Percentiles rank a stretch among this genome's conserved stretches.
phyloP scores from a whole-genome alignment of 2,329 filamentous ascomycete genomes.

The Fusarium newnesense region DNA sequence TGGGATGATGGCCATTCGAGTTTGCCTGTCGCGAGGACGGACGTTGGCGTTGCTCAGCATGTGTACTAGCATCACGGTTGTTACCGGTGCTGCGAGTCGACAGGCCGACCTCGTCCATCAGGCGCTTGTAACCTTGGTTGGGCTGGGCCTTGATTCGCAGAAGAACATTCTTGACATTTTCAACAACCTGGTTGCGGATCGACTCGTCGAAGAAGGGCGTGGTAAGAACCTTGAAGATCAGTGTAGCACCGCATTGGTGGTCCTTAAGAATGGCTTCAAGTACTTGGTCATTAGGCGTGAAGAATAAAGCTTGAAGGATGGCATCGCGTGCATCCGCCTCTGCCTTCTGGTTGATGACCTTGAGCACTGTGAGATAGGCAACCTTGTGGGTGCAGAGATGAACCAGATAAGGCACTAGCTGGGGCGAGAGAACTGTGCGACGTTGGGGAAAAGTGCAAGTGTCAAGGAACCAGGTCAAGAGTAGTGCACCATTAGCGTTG shows the following conservation, averaged over 20 bases:
- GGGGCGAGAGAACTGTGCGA: slow-evolving; percentile 89
- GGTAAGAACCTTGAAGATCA: slow-evolving; percentile 98
- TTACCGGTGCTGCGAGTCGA: slow-evolving; percentile 69
- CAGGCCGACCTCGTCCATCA: slow-evolving; percentile 98
- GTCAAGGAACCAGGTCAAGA: slow-evolving; percentile 97
- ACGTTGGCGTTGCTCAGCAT: slow-evolving; percentile 62
- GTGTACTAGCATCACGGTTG: slow-evolving; percentile 56
- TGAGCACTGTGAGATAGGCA: slow-evolving; percentile 94
- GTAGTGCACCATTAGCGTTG: slow-evolving; percentile 91
- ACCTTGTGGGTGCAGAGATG: slow-evolving; percentile 99
- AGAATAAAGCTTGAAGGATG: slow-evolving; percentile 91
- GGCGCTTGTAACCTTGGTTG: slow-evolving; percentile 93
- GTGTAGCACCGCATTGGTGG: slow-evolving; percentile 88
- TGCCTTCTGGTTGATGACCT: slow-evolving; percentile 97
- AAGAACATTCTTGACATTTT: slow-evolving; percentile 91
- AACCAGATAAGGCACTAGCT: slow-evolving; percentile 91
- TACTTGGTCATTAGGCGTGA: slow-evolving; percentile 85
- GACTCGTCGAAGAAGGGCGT: slow-evolving; percentile 97
- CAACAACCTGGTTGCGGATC: slow-evolving; percentile 86
- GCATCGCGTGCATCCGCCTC: slow-evolving; percentile 92
- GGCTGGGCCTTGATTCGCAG: slow-evolving; percentile 92
- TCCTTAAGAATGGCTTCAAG: slow-evolving; percentile 92
- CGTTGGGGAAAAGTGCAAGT: slow-evolving; percentile 95
- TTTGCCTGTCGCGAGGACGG: slow-evolving; percentile 66
- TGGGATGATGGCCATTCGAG: slow-evolving; percentile 55